phyloP scores from a whole-genome alignment of 176 grass and related monocot genomes.

The Sorghum bicolor region Sorghum_bicolor_NCBIv3 NC_012874.2:53581501-53582000 shows the following conservation, averaged over 20 bases:
- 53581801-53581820: neutral
- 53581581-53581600: constrained; percentile 50
- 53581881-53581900: neutral
- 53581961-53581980: neutral
- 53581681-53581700: constrained; percentile 37
- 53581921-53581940: neutral
- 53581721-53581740: constrained; percentile 44
- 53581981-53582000: neutral
- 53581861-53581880: constrained; percentile 25
- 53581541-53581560: constrained; percentile 13
- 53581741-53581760: constrained; percentile 34
- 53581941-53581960: neutral
- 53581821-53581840: constrained; percentile 56
- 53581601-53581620: constrained; percentile 61
- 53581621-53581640: constrained; percentile 44
- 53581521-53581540: neutral
- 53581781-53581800: constrained; percentile 60
- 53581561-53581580: constrained; percentile 34
- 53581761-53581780: constrained; percentile 67
- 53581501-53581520: neutral
- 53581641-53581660: constrained; percentile 42
- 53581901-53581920: neutral
- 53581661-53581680: constrained; percentile 42
- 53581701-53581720: constrained; percentile 47
- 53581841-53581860: constrained; percentile 40